A percentile compares a stretch with the other conserved stretches of the same genome.
These are phyloP conservation scores for Canavalia gladiata DNA, from an alignment of 306 rosid species.

Conservation along the genomic window DNA sequence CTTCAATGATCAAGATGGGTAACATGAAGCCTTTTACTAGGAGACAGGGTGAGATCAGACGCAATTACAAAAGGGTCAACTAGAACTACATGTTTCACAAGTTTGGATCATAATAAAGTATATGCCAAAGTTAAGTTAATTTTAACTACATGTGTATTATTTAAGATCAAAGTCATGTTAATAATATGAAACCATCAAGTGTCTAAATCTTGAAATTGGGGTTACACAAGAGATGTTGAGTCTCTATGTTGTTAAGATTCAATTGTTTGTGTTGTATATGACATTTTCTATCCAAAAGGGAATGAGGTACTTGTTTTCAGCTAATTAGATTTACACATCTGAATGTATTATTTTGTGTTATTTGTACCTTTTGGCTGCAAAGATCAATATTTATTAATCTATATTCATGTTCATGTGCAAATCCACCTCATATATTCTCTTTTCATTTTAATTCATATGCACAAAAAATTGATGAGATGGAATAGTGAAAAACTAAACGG, in stretches of 20 bases:
- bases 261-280: conserved; percentile 5
- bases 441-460: background rate
- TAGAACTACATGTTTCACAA: background rate
- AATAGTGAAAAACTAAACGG: background rate
- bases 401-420: no score
- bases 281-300: background rate
- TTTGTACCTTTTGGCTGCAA: no score
- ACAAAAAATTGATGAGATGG: background rate
- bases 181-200: background rate
- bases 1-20: conserved; percentile 61
- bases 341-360: background rate
- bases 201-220: background rate
- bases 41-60: conserved; percentile 47
- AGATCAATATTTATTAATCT: no score
- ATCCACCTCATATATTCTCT: background rate
- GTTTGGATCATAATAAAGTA: background rate
- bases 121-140: background rate
- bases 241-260: background rate
- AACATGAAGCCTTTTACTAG: conserved; percentile 56
- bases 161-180: conserved; percentile 1
- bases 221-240: conserved; percentile 30
- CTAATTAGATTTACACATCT: background rate
- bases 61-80: conserved; percentile 55
- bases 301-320: background rate
- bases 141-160: background rate